Evolutionary conservation across 1,284 basidiomycete species (phyloP).

Genomic region (Ganoderma boninense): DNA sequence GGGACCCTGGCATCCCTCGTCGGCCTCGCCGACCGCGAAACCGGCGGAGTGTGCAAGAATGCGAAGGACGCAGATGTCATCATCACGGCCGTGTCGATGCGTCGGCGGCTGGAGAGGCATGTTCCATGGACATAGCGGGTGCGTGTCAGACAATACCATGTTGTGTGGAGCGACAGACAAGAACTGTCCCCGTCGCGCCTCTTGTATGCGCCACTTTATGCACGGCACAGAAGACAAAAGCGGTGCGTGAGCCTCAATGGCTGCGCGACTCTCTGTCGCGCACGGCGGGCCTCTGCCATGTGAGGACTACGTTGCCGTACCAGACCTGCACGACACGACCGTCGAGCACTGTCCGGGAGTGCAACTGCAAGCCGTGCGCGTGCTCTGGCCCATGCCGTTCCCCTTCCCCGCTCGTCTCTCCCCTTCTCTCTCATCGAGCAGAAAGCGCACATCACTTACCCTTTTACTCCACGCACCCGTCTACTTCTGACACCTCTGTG

Average conservation of each 20-base stretch:
- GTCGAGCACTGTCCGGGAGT: constrained; percentile 52
- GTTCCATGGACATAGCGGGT: constrained; percentile 69
- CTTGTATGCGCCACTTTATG: neutral
- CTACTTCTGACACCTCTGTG: neutral
- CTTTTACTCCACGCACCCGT: constrained; percentile 7
- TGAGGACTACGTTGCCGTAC: constrained; percentile 61
- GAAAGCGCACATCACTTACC: neutral
- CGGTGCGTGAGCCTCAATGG: constrained; percentile 75
- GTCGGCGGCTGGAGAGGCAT: constrained; percentile 72
- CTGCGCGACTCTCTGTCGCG: constrained; percentile 61
- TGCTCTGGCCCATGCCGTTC: constrained; percentile 34
- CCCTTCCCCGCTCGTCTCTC: constrained; percentile 8
- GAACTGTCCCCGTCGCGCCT: neutral
- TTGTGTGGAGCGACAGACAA: too few species aligned
- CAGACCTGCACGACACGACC: constrained; percentile 56
- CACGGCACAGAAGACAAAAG: constrained; percentile 60
- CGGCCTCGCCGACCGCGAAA: constrained; percentile 52
- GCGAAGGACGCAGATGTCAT: constrained; percentile 67
- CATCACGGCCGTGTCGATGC: constrained; percentile 70
- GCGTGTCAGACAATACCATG: constrained; percentile 36
- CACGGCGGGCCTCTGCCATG: constrained; percentile 56
- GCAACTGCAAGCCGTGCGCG: constrained; percentile 36
- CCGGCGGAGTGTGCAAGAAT: constrained; percentile 48
- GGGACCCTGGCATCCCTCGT: constrained; percentile 55
- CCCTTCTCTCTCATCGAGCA: neutral